Evolutionary conservation across 2,329 filamentous ascomycete species (phyloP).

Genomic region (Ceratocystiopsis sp.): DNA sequence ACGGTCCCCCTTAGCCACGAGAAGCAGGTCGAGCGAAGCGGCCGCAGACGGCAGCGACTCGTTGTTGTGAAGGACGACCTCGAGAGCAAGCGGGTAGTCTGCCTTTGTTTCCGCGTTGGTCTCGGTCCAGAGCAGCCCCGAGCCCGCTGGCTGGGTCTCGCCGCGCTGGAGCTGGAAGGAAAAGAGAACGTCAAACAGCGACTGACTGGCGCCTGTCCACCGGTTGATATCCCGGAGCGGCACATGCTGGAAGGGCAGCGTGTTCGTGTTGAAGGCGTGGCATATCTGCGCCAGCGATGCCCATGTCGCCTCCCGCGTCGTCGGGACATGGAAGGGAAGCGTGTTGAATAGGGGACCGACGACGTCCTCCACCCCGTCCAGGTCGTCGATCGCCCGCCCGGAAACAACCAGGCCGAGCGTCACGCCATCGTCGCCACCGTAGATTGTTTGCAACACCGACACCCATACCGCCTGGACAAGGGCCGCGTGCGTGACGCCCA

Average conservation of each 20-base stretch:
- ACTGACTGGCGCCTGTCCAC: slow-evolving; percentile 45
- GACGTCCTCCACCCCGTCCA: slow-evolving; percentile 46
- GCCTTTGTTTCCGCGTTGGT: slow-evolving; percentile 29
- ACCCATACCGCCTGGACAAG: slow-evolving; percentile 63
- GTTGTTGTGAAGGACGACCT: slow-evolving; percentile 35
- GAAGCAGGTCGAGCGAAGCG: slow-evolving; percentile 30
- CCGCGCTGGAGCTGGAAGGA: slow-evolving; percentile 46
- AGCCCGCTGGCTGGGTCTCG: no score
- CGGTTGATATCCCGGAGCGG: slow-evolving; percentile 65
- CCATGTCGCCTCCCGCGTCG: slow-evolving; percentile 29
- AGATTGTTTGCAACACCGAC: slow-evolving; percentile 37
- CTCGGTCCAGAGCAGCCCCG: slow-evolving; percentile 36
- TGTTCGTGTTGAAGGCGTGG: slow-evolving; percentile 52
- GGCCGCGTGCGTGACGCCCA: slow-evolving; percentile 64
- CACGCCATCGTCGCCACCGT: slow-evolving; percentile 24
- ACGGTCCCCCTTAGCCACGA: slow-evolving; percentile 37
- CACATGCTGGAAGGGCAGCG: slow-evolving; percentile 60
- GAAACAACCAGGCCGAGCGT: slow-evolving; percentile 63
- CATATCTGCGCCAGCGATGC: slow-evolving; percentile 41
- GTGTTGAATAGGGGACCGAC: slow-evolving; percentile 87
- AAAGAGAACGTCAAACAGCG: slow-evolving; percentile 67
- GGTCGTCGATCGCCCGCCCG: slow-evolving; percentile 54
- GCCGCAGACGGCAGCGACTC: background rate
- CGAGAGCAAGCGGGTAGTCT: slow-evolving; percentile 65
- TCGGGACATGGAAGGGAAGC: slow-evolving; percentile 44